These are phyloP conservation scores for Elongisporangium senticosum DNA, from an alignment of 352 stramenopile species.

Conservation along the genomic window DNA sequence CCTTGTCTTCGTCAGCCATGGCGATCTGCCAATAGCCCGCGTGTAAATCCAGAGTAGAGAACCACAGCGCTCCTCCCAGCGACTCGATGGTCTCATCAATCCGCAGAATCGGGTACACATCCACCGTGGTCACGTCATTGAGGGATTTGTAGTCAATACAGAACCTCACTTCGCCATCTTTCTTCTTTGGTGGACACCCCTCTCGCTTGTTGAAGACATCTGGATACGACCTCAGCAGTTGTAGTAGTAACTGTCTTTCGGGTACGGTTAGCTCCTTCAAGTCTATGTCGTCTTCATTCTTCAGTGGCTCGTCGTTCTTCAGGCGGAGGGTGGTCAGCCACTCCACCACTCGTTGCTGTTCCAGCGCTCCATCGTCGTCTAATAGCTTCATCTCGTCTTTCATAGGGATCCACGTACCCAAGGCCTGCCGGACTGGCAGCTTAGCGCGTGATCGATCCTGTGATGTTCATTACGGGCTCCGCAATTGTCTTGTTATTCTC, in stretches of 20 bases:
- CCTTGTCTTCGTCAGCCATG: constrained; percentile 2
- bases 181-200: constrained; percentile 16
- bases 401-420: constrained; percentile 11
- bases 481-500: not conserved
- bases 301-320: not conserved
- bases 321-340: constrained; percentile 1
- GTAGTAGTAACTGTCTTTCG: constrained; percentile 1
- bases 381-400: constrained; percentile 8
- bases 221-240: constrained; percentile 9
- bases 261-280: constrained; percentile 2
- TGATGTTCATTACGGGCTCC: constrained; percentile 10
- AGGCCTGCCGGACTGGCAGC: constrained; percentile 5
- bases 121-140: constrained; percentile 15
- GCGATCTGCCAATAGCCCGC: constrained; percentile 12
- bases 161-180: constrained; percentile 15
- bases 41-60: constrained; percentile 14
- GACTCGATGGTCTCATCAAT: constrained; percentile 21
- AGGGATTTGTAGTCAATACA: constrained; percentile 17
- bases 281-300: constrained; percentile 7
- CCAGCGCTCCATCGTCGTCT: constrained; percentile 3
- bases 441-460: constrained; percentile 4
- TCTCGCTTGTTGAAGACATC: not conserved
- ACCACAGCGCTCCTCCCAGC: constrained; percentile 6
- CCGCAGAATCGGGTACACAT: constrained; percentile 17
- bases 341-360: not conserved